A percentile compares a stretch with the other conserved stretches of the same genome.
Evolutionary conservation across 257 asterid genomes (phyloP).

Genomic region (Cinchona pubescens): DNA sequence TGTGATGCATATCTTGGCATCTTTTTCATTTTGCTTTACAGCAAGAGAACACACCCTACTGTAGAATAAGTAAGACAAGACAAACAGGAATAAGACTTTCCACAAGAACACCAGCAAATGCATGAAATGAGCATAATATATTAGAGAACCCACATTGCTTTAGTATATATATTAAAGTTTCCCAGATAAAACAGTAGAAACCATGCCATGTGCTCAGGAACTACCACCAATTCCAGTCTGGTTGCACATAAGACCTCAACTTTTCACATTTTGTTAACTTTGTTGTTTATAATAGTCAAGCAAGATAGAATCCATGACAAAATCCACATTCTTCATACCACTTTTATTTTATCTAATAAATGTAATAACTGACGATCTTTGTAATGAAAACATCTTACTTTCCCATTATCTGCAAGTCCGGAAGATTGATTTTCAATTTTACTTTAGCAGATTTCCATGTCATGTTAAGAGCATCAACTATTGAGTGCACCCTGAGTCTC

Average conservation of each 20-base stretch:
- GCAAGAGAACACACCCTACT: constrained; percentile 60
- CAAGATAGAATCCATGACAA: neutral
- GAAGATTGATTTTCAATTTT: constrained; percentile 48
- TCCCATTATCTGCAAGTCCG: constrained; percentile 49
- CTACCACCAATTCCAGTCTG: neutral
- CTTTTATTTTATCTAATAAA: neutral
- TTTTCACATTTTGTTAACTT: neutral
- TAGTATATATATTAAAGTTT: neutral
- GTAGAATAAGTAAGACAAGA: constrained; percentile 29
- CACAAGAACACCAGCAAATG: neutral
- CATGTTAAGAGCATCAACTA: constrained; percentile 53
- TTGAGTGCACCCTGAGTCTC: constrained; percentile 47
- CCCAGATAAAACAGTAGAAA: neutral
- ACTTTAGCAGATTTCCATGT: constrained; percentile 36
- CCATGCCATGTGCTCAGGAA: neutral
- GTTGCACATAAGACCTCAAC: neutral
- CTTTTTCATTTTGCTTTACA: constrained; percentile 24
- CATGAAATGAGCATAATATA: neutral
- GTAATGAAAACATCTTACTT: constrained; percentile 46
- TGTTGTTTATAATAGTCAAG: neutral
- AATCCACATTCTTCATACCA: neutral
- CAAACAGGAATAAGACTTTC: constrained; percentile 7
- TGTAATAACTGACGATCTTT: constrained; percentile 7
- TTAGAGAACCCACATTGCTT: neutral
- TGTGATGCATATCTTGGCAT: constrained; percentile 52